A percentile compares a stretch with the other conserved stretches of the same genome.
Evolutionary conservation across 208 protist genomes (phyloP).

Genomic region (Leishmania guyanensis): DNA sequence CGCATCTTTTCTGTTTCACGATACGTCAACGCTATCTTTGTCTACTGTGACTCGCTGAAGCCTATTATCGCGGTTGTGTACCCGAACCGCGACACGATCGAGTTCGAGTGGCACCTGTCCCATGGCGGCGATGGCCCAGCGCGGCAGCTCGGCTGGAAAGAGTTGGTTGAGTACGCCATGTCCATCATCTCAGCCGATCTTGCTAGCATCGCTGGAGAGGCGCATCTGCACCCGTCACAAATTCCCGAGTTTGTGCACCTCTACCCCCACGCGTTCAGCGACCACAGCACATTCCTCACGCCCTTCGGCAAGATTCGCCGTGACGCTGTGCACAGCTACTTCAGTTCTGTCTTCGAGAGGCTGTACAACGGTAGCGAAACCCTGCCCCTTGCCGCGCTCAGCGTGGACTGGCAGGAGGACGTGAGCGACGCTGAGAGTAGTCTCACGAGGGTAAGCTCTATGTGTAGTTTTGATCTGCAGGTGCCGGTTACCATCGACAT

Average conservation of each 20-base stretch:
- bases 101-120: slow-evolving; percentile 79
- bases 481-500: slow-evolving; percentile 88
- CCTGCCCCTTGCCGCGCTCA: slow-evolving; percentile 16
- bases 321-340: slow-evolving; percentile 66
- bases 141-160: slow-evolving; percentile 57
- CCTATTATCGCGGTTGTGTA: slow-evolving; percentile 83
- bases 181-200: slow-evolving; percentile 72
- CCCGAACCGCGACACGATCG: slow-evolving; percentile 83
- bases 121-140: slow-evolving; percentile 12
- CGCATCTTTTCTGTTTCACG: slow-evolving; percentile 73
- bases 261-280: slow-evolving; percentile 87
- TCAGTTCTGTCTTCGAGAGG: slow-evolving; percentile 59
- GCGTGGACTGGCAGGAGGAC: slow-evolving; percentile 11
- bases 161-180: slow-evolving; percentile 62
- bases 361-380: slow-evolving; percentile 51
- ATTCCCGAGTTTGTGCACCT: slow-evolving; percentile 74
- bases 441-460: slow-evolving; percentile 8
- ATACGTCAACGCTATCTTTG: slow-evolving; percentile 88
- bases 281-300: slow-evolving; percentile 79
- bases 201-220: slow-evolving; percentile 43
- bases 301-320: slow-evolving; percentile 74
- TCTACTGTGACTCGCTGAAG: slow-evolving; percentile 70
- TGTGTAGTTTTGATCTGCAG: slow-evolving; percentile 25
- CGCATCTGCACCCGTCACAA: slow-evolving; percentile 67
- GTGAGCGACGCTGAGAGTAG: slow-evolving; percentile 47